Conservation (phyloP, 306 rosid genomes). For the Purshia tridentata region DNA sequence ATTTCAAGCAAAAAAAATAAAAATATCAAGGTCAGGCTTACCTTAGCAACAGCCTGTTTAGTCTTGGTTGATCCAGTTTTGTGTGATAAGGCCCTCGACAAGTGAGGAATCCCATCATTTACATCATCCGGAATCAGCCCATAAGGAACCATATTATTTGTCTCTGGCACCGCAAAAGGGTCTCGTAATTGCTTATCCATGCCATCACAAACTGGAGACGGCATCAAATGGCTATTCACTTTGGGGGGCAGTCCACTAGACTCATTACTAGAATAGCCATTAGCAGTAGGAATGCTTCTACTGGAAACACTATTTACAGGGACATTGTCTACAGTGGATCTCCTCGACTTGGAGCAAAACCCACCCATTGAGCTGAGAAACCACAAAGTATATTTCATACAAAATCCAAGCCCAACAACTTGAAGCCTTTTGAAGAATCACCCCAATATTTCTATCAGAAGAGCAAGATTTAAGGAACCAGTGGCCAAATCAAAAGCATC, state of each 20-base stretch:
- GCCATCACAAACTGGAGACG: slow-evolving; percentile 45
- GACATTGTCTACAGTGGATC: slow-evolving; percentile 54
- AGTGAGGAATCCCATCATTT: slow-evolving; percentile 85
- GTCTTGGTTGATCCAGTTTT: slow-evolving; percentile 75
- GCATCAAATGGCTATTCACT: slow-evolving; percentile 40
- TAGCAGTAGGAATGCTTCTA: slow-evolving; percentile 50
- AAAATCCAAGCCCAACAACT: slow-evolving; percentile 31
- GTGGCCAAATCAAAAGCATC: slow-evolving; percentile 25
- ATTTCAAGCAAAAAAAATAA: background rate
- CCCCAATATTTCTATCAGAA: background rate
- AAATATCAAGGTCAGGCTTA: slow-evolving; percentile 28
- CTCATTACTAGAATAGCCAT: slow-evolving; percentile 62
- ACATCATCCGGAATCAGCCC: slow-evolving; percentile 57
- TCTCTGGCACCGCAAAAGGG: slow-evolving; percentile 56
- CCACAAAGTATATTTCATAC: slow-evolving; percentile 36
- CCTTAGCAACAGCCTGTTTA: slow-evolving; percentile 77
- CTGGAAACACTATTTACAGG: slow-evolving; percentile 49
- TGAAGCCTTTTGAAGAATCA: slow-evolving; percentile 6
- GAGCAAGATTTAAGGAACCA: slow-evolving; percentile 18
- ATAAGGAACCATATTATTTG: slow-evolving; percentile 41
- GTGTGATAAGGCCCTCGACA: slow-evolving; percentile 65
- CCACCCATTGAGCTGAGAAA: slow-evolving; percentile 67
- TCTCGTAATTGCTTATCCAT: slow-evolving; percentile 57
- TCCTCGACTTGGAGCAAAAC: slow-evolving; percentile 81
- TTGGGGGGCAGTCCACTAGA: slow-evolving; percentile 43